Evolutionary conservation across 345 rosid genomes (phyloP), one percentile per base, ranked within the genome.

Genomic region (Eucalyptus paniculata): DNA sequence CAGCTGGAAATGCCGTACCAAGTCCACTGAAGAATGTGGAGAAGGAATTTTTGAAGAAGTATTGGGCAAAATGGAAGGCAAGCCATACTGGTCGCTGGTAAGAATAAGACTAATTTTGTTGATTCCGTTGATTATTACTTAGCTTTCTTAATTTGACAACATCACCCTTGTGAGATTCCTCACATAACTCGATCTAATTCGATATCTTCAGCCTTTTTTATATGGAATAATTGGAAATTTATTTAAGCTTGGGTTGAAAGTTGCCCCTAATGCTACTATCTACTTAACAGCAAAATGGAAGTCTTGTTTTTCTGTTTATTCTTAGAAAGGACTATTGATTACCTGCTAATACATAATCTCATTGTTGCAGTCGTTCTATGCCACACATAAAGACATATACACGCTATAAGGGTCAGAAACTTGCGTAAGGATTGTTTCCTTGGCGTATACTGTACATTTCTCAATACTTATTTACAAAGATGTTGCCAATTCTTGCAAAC

Each of bases 51-150:
- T 91, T 95, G 93, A 95, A 93, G 89, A 97, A 95, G 91, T 97
- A 97, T 87, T 97, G 98, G 98, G 96, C 98, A 45, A 95, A 93
- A 92, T 97, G 99, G 99, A 96, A 94, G 92, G 98, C 98, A 7
- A 93, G 89, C 91, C 97, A 96, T 88, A 92, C 96, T 45, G 99
- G 96, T 86, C 98, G 98, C 91, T 32, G 98, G 99, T 96, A 94
- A 86, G 51, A 89, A 69, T 87, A 6, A 80, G 83, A 58, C 62
- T 21, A 23, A 77, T 77, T 77, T 40, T 4, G 85, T 77, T 77
- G 15, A 49, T 86, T 49, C 77, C 13, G 4, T 86, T 45, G 87
- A 32, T 86, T 77, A 21, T 12, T 77, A 21, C 47, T 21, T 40
- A 40, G 83, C 83, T 77, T 77, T 32, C 45, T 86, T 32, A 54